Base-by-base conservation (phyloP, 345 rosid species). In the Camelina hispida region DNA sequence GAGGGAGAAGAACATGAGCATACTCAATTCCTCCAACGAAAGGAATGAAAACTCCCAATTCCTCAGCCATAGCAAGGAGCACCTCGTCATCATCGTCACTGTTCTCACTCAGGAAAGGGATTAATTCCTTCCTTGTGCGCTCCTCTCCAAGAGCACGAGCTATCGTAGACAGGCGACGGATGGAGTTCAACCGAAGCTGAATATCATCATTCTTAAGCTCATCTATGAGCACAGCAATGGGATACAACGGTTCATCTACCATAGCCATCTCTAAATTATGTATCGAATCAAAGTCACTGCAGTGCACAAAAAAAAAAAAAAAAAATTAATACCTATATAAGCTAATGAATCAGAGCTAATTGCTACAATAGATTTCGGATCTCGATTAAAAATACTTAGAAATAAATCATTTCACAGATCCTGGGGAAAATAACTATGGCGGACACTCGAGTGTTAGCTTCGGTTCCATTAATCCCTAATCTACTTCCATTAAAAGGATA, bases 121-220 rank as follows among this genome's bases (percentile, higher is more conserved):
- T 89, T 48, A 94, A 72, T 73, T 94, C 98, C 84, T 88, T 93
- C 62, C 98, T 83, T 0, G 97, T 91, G 57, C 96, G 84, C 58
- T 93, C 98, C 81, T 94, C 98, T 17, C 98, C 97, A 48, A 94
- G 97, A 15, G 98, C 98, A 48, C 95, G 95, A 3, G 97, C 97
- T 43, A 94, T 94, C 0, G 98, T 94, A 35, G 98, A 91, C 22
- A 94, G 76, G 61, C 96, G 84, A 18, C 96, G 90, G 52, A 94
- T 94, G 0, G 98, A 91, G 84, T 90, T 89, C 81, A 94, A 72
- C 1, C 98, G 86, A 14, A 94, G 93, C 83, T 94, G 98, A 53
- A 94, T 94, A 76, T 94, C 97, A 69, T 94, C 98, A 66, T 94
- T 91, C 82, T 94, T 91, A 20, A 94, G 84, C 87, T 94, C 96